Base-by-base conservation (phyloP, 106 monocot species). In the Ottelia alismoides region DNA sequence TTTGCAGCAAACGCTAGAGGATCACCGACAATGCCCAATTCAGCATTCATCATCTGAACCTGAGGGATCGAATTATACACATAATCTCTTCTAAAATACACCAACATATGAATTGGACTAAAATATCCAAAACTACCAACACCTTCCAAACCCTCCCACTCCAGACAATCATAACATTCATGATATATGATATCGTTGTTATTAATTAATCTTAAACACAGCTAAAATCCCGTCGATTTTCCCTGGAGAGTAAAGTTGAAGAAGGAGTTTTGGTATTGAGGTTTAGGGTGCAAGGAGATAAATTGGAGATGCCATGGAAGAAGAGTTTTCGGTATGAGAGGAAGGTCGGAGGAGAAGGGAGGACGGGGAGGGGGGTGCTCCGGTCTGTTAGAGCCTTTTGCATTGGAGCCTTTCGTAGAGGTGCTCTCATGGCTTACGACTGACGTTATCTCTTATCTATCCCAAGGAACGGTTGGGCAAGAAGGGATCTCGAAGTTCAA, bases 121-220 rank as follows among this genome's bases (percentile, higher is more conserved):
- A 87, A 83, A 53, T 80, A 52, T 61, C 59, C 70, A 6, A 53
- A 7, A 46, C 55, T 71, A 22, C 23, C 47, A 22, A 28, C 28
- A 31, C 25, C 35, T 30, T 67, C 76, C 26, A 78, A 47, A 49
- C 76, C 83, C 61, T 69, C 63, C 16, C 27, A 28, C 21, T 70
- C 12, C 92, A 82, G 25, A 21, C 51, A 2, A 77, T 71, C n/a
- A 78, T 57, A 30, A 63, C 64, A 52, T 47, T 65, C 25, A 30
- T 30, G n/a, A 87, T 74, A 55, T 53, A 75, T 2, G 79, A 69
- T 0, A 0, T 31, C 25, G 61, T 75, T 14, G 65, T 68, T n/a
- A n/a, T 27, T 67, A 83, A 58, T 62, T 49, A 31, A 92, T 56
- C 71, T 70, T 77, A 30, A 92, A 57, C 35, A 80, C 69, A 27